A percentile compares a stretch with the other conserved stretches of the same genome.
Conservation (phyloP, 345 rosid species). For the Melaleuca quinquenervia region DNA sequence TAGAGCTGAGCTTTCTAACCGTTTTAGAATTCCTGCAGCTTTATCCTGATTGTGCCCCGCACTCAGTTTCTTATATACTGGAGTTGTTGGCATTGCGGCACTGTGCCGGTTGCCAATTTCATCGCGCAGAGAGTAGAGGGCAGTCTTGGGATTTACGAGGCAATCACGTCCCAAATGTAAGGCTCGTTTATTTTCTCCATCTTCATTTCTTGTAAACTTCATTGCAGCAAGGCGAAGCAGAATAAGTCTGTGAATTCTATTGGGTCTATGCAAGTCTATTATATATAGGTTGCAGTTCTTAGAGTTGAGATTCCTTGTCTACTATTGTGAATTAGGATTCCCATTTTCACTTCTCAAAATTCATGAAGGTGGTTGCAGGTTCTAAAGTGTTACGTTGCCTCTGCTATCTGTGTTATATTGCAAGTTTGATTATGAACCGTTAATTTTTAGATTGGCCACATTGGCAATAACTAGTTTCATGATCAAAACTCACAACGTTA, state of each 20-base stretch:
- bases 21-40: slow-evolving; percentile 39
- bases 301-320: neutral
- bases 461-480: neutral
- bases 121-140: slow-evolving; percentile 78
- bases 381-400: neutral
- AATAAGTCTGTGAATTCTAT: neutral
- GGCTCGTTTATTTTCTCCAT: neutral
- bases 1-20: neutral
- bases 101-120: slow-evolving; percentile 86
- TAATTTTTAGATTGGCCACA: neutral
- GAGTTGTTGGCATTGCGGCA: slow-evolving; percentile 65
- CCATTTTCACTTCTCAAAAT: neutral
- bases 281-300: neutral
- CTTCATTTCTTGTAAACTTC: neutral
- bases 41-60: slow-evolving; percentile 89
- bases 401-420: neutral
- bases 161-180: slow-evolving; percentile 64
- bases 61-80: slow-evolving; percentile 72
- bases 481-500: neutral
- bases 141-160: slow-evolving; percentile 76
- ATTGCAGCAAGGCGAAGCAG: neutral
- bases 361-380: neutral
- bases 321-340: neutral
- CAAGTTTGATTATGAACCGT: neutral
- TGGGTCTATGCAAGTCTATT: neutral